Conservation (phyloP, 2,329 filamentous ascomycete species). For the Orbilia javanica region DNA sequence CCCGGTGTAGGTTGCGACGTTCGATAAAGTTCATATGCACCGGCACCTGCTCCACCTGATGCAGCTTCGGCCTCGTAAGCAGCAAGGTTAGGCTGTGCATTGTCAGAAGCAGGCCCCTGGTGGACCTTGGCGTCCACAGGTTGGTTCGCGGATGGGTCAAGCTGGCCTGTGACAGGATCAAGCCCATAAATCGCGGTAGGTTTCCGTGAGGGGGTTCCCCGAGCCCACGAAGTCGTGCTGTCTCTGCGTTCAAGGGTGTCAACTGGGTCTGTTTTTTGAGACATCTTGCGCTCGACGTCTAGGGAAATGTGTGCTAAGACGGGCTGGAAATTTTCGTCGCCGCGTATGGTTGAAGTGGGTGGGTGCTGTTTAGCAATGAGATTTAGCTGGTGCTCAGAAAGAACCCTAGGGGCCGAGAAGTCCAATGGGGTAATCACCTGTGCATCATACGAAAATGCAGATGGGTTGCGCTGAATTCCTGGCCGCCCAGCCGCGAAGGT, state of each 20-base stretch:
- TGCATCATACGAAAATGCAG: constrained; percentile 62
- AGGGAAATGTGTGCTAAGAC: constrained; percentile 60
- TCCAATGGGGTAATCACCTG: constrained; percentile 52
- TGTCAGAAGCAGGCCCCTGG: constrained; percentile 5
- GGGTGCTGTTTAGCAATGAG: constrained; percentile 51
- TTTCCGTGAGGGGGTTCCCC: constrained; percentile 60
- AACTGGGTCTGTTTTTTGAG: constrained; percentile 28
- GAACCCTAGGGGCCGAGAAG: background rate
- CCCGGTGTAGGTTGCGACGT: constrained; percentile 35
- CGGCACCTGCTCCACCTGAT: constrained; percentile 52
- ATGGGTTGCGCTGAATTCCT: constrained; percentile 61
- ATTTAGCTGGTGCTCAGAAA: background rate
- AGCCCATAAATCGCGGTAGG: constrained; percentile 61
- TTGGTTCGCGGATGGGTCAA: constrained; percentile 47
- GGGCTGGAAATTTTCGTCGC: constrained; percentile 60
- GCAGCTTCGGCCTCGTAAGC: constrained; percentile 56
- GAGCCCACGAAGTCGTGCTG: constrained; percentile 45
- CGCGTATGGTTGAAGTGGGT: constrained; percentile 57
- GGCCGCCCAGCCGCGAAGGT: constrained; percentile 48
- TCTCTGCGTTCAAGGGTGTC: constrained; percentile 35
- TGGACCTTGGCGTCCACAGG: constrained; percentile 2
- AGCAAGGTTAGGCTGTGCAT: constrained; percentile 36
- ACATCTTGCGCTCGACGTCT: constrained; percentile 60
- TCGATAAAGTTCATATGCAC: constrained; percentile 55
- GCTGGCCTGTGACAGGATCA: constrained; percentile 60